phyloP scores from a whole-genome alignment of 2,329 filamentous ascomycete genomes.

The Dothidotthia symphoricarpi region DNA sequence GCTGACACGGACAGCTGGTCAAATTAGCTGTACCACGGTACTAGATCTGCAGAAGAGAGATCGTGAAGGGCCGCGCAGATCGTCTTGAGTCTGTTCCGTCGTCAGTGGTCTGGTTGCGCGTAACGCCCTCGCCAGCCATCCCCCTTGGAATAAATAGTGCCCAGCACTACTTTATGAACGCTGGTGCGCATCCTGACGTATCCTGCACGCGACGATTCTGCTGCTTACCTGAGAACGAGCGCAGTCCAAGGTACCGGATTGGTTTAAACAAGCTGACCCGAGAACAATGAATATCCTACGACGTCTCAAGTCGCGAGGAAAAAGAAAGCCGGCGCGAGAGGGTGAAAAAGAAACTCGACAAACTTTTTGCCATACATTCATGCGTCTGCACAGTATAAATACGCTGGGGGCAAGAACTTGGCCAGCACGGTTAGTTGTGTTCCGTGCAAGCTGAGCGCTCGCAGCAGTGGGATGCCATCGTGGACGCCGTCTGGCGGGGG shows the following conservation, averaged over 20 bases:
- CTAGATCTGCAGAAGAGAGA: slow-evolving; percentile 34
- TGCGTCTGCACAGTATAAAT: slow-evolving; percentile 22
- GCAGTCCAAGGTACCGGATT: slow-evolving; percentile 13
- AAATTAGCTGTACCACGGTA: slow-evolving; percentile 29
- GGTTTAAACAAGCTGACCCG: slow-evolving; percentile 14
- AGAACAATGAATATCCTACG: background rate
- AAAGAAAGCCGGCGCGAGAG: slow-evolving; percentile 1
- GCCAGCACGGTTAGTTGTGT: slow-evolving; percentile 17
- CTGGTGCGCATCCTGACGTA: slow-evolving; percentile 7
- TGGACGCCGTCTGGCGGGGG: slow-evolving; percentile 11
- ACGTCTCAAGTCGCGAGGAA: slow-evolving; percentile 1
- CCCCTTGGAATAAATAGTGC: background rate
- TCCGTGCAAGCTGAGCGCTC: slow-evolving; percentile 31
- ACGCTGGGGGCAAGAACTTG: slow-evolving; percentile 13
- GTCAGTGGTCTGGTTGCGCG: slow-evolving; percentile 17
- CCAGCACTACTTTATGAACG: slow-evolving; percentile 6
- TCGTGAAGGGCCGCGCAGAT: slow-evolving; percentile 32
- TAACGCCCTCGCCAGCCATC: no score
- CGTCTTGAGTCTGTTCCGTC: slow-evolving; percentile 29
- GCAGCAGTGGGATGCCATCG: slow-evolving; percentile 26
- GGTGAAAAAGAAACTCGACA: background rate
- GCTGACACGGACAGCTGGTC: slow-evolving; percentile 33
- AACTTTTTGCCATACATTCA: slow-evolving; percentile 2
- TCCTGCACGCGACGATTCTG: slow-evolving; percentile 14
- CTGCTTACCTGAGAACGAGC: slow-evolving; percentile 22